Evolutionary conservation across 805 yeast genomes (phyloP), one percentile per base, ranked within the genome.

Genomic region (Candida maris): DNA sequence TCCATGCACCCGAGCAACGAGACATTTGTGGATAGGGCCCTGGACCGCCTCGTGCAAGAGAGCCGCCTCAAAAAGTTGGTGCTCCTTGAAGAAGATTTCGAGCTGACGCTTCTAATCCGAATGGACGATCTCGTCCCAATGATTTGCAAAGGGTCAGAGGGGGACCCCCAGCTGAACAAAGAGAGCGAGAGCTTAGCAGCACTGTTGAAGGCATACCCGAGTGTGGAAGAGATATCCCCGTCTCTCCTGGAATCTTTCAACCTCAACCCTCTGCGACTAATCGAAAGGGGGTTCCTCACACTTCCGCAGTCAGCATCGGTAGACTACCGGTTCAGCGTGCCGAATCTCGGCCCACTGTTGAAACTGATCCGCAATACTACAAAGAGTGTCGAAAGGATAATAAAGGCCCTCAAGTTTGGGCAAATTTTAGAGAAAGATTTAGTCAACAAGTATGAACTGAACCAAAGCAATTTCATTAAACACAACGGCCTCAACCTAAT

Each of bases 281-380:
- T 74, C 0, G 53, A 54, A 18, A 38, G 54, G 6, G 79, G 79
- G 1, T 67, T 62, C 31, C 46, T 74, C 5, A 68, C 78, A 0
- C 47, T 72, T 35, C 57, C 68, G 32, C 62, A 65, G 61, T 41
- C 34, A 3, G 27, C 33, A 9, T 62, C 70, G 22, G 28, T 35
- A 2, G 63, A 42, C 18, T 69, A 70, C 40, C 55, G 68, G 15
- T 45, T 77, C 3, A 57, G 76, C 6, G 61, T 67, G 18, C 81
- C 81, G 0, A 66, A 70, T 31, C 60, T 75, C 39, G 82, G 82
- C 0, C 65, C 71, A 2, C 66, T 61, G 32, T 52, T 75, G 27
- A 67, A 67, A 37, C 54, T 74, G 22, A 49, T 73, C 13, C 70
- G 65, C 39, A 54, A 64, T 1, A 70, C 79, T 0, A 55, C 74